Evolutionary conservation across 192 early-diverging fungal genomes (phyloP).

Genomic region (Oehlia diaphana): DNA sequence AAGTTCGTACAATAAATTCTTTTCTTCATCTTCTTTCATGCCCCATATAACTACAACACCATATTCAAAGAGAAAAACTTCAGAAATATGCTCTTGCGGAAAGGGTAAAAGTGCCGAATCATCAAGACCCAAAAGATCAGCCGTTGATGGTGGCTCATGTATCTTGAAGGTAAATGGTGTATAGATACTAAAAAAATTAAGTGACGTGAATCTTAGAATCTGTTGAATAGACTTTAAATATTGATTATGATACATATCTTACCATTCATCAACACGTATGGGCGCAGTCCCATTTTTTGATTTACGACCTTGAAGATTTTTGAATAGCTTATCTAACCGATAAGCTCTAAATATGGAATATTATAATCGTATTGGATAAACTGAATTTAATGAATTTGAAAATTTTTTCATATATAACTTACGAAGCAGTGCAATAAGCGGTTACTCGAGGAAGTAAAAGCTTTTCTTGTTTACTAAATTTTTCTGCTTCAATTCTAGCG

Average conservation of each 20-base stretch:
- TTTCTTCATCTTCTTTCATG: conserved; percentile 82
- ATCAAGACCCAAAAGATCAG: conserved; percentile 40
- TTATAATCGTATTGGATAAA: background rate
- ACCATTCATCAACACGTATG: conserved; percentile 83
- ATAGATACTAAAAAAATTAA: conserved; percentile 44
- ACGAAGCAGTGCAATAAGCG: conserved; percentile 82
- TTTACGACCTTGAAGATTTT: conserved; percentile 70
- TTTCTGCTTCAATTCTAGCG: conserved; percentile 67
- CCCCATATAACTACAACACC: conserved; percentile 97
- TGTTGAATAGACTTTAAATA: background rate
- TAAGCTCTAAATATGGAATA: conserved; percentile 49
- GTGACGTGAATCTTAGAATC: no score
- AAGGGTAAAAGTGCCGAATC: conserved; percentile 24
- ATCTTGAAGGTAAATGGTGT: conserved; percentile 52
- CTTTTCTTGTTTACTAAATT: conserved; percentile 72
- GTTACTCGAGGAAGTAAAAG: conserved; percentile 77
- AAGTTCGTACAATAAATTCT: conserved; percentile 70
- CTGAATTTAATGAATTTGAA: background rate
- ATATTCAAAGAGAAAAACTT: conserved; percentile 91
- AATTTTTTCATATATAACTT: conserved; percentile 15
- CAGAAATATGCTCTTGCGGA: conserved; percentile 44
- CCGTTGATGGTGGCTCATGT: conserved; percentile 46
- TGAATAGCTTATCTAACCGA: conserved; percentile 73
- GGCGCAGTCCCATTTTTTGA: conserved; percentile 63
- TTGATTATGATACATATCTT: conserved; percentile 7